Evolutionary conservation across 495 filamentous ascomycete genomes (phyloP).

Genomic region (Astrothelium macrocarpum): DNA sequence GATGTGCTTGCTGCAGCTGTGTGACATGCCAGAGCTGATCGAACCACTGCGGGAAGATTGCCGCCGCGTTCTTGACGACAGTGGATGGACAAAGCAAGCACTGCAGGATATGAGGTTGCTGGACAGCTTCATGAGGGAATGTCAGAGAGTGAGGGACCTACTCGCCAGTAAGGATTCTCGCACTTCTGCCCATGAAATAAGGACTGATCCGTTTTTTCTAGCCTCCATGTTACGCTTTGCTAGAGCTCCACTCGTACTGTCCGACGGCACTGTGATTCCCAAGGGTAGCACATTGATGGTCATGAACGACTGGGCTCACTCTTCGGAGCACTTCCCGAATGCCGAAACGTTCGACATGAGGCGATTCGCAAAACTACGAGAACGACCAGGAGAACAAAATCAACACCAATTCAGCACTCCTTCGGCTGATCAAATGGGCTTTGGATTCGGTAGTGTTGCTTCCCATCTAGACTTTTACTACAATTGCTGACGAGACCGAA

Average conservation of each 20-base stretch:
- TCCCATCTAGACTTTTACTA: not conserved
- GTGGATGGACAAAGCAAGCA: slow-evolving; percentile 35
- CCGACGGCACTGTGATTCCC: slow-evolving; percentile 25
- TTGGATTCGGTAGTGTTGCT: slow-evolving; percentile 35
- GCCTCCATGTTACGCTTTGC: slow-evolving; percentile 21
- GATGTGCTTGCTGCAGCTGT: slow-evolving; percentile 37
- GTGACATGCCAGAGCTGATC: slow-evolving; percentile 38
- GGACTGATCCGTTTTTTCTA: slow-evolving; percentile 8
- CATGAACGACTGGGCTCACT: slow-evolving; percentile 5
- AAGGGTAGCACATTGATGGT: slow-evolving; percentile 17
- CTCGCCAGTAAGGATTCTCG: slow-evolving; percentile 31
- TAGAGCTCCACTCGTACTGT: slow-evolving; percentile 18
- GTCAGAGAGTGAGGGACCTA: slow-evolving; percentile 35
- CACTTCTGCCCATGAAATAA: not conserved
- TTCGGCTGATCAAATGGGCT: slow-evolving; percentile 35
- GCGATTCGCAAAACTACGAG: slow-evolving; percentile 42
- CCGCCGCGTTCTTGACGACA: slow-evolving; percentile 30
- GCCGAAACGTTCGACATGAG: slow-evolving; percentile 44
- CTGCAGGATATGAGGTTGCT: slow-evolving; percentile 39
- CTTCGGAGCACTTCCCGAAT: slow-evolving; percentile 19
- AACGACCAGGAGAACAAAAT: slow-evolving; percentile 26
- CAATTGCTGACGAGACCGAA: slow-evolving; percentile 2
- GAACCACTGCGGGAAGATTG: slow-evolving; percentile 47
- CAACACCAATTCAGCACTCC: slow-evolving; percentile 38
- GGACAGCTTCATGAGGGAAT: slow-evolving; percentile 49